Conservation (phyloP, 345 rosid species). For the Streptanthus diversifolius region DNA sequence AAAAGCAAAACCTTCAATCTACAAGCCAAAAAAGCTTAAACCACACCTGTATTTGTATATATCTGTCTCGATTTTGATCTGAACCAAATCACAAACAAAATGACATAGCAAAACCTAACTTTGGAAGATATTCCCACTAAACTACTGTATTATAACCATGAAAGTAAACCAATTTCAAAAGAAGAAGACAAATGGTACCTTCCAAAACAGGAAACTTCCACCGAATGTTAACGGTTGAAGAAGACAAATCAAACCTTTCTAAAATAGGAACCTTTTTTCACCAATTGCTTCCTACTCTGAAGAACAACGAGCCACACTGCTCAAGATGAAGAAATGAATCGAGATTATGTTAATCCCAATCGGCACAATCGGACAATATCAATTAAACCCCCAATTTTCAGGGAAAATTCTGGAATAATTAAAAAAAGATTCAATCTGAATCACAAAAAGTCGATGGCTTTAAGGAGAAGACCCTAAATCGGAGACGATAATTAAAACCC, state of each 20-base stretch:
- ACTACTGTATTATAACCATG: not conserved
- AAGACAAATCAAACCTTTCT: constrained; percentile 26
- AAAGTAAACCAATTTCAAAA: not conserved
- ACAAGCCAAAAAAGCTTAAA: not conserved
- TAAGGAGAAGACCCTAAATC: not conserved
- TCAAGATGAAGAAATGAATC: constrained; percentile 5
- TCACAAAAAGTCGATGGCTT: constrained; percentile 25
- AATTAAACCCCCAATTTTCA: constrained; percentile 1
- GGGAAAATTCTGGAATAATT: not conserved
- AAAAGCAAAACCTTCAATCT: constrained; percentile 18
- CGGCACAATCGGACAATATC: not conserved
- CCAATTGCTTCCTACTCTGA: constrained; percentile 9
- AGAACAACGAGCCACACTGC: constrained; percentile 19
- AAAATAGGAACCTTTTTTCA: constrained; percentile 7
- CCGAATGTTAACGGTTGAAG: not conserved
- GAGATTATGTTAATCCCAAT: constrained; percentile 12
- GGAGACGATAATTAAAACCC: not conserved
- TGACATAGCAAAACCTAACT: constrained; percentile 1
- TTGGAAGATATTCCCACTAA: not conserved
- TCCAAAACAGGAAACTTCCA: constrained; percentile 15
- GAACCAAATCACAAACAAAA: not conserved
- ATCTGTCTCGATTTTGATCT: not conserved
- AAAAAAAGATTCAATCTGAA: constrained; percentile 15
- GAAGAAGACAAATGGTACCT: constrained; percentile 23
- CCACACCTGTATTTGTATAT: not conserved